A percentile compares a stretch with the other conserved stretches of the same genome.
phyloP scores from a whole-genome alignment of 371 early-diverging fungal genomes.

The Mortierella polycephala region DNA sequence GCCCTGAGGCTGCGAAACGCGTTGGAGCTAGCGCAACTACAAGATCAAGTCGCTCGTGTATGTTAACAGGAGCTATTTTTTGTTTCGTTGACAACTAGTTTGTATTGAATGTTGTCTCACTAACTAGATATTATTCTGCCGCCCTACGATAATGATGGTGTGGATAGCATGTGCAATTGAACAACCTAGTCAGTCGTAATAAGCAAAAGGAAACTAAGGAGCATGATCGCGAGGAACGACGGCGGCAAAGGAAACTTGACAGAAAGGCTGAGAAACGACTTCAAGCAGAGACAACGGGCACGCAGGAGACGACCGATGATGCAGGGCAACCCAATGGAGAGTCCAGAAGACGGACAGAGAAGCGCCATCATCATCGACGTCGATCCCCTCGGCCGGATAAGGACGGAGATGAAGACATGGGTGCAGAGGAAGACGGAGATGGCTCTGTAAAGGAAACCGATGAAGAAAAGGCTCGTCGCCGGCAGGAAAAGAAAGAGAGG shows the following conservation, averaged over 20 bases:
- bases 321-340: slow-evolving; percentile 3
- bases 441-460: slow-evolving; percentile 10
- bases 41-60: slow-evolving; percentile 47
- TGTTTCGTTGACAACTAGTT: background rate
- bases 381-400: slow-evolving; percentile 23
- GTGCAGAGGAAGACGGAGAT: background rate
- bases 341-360: slow-evolving; percentile 15
- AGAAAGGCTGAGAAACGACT: slow-evolving; percentile 23
- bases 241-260: slow-evolving; percentile 22
- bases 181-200: slow-evolving; percentile 49
- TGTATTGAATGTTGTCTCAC: background rate
- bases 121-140: background rate
- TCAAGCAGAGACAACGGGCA: slow-evolving; percentile 12
- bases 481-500: slow-evolving; percentile 23
- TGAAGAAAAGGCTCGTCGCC: slow-evolving; percentile 24
- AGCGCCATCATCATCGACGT: slow-evolving; percentile 25
- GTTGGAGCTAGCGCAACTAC: slow-evolving; percentile 25
- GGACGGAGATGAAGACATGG: slow-evolving; percentile 3
- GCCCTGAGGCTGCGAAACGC: slow-evolving; percentile 25
- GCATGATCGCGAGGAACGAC: slow-evolving; percentile 21
- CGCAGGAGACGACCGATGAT: slow-evolving; percentile 6
- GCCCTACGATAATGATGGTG: background rate
- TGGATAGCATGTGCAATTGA: slow-evolving; percentile 47
- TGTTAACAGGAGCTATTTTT: background rate
- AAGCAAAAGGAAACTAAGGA: slow-evolving; percentile 33